phyloP scores from a whole-genome alignment of 352 stramenopile species.

The Phytopythium aichiense region DNA sequence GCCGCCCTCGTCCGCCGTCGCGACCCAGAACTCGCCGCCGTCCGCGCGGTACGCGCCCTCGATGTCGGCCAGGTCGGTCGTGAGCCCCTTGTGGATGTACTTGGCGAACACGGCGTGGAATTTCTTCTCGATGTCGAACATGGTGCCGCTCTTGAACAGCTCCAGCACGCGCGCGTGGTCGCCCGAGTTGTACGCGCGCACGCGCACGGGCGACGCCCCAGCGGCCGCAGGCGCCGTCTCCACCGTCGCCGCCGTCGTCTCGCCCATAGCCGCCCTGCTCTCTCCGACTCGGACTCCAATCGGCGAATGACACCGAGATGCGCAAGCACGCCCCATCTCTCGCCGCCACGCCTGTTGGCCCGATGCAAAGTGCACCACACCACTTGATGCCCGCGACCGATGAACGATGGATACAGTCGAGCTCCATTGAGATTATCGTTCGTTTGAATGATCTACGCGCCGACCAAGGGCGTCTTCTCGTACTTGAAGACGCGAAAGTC shows the following conservation, averaged over 20 bases:
- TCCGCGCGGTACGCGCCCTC: slow-evolving; percentile 10
- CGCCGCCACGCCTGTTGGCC: background rate
- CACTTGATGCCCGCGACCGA: background rate
- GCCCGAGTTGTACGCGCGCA: background rate
- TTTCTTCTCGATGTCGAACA: slow-evolving; percentile 5
- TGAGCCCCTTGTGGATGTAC: slow-evolving; percentile 17
- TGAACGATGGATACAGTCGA: background rate
- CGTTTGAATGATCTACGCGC: background rate
- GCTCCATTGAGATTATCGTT: too few relatives aligned
- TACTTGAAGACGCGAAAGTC: slow-evolving; percentile 20
- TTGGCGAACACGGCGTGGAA: slow-evolving; percentile 7
- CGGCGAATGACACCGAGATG: background rate
- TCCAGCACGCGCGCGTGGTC: slow-evolving; percentile 6
- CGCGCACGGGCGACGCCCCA: background rate
- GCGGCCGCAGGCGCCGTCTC: background rate
- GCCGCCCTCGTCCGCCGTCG: background rate
- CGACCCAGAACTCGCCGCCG: slow-evolving; percentile 28
- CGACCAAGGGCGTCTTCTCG: slow-evolving; percentile 12
- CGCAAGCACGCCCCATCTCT: background rate
- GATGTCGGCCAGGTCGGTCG: slow-evolving; percentile 19
- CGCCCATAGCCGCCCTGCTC: too few relatives aligned
- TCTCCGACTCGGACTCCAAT: too few relatives aligned
- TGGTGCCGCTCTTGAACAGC: slow-evolving; percentile 6
- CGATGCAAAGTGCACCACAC: background rate
- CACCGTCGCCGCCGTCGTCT: background rate